Conservation (phyloP, 2,329 filamentous ascomycete species). For the Alternaria triticimaculans region DNA sequence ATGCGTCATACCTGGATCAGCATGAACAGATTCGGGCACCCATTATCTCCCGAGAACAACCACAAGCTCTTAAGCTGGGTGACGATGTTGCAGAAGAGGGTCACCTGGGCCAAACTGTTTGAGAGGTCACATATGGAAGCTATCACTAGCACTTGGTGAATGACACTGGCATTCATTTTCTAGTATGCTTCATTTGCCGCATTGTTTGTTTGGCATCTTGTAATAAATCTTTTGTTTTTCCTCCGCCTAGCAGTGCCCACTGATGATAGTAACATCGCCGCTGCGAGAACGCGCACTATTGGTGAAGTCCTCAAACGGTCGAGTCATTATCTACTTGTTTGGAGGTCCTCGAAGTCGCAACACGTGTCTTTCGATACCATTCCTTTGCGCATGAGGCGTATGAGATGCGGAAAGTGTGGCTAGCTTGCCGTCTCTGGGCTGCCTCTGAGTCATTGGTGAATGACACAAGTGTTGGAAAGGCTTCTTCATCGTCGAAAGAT, state of each 20-base stretch:
- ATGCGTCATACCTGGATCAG: neutral
- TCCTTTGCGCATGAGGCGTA: neutral
- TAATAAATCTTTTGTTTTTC: neutral
- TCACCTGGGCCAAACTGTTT: neutral
- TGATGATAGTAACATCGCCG: neutral
- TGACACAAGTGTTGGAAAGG: neutral
- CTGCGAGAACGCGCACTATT: neutral
- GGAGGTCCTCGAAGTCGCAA: neutral
- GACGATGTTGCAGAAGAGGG: conserved; percentile 7
- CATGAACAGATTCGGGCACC: neutral
- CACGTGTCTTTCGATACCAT: neutral
- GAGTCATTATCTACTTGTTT: neutral
- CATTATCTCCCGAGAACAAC: neutral
- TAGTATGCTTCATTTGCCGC: neutral
- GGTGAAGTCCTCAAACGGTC: neutral
- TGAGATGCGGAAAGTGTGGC: neutral
- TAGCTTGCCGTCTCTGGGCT: neutral
- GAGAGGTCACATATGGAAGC: neutral
- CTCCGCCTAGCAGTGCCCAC: neutral
- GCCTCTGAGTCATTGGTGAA: neutral
- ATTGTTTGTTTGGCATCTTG: neutral
- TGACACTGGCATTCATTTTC: neutral
- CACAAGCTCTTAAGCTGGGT: neutral
- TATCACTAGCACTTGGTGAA: neutral
- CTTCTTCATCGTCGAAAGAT: neutral